Percentiles rank a stretch among this genome's conserved stretches.
Evolutionary conservation across 441 rosid species (phyloP).

Genomic region (Syzygium syzygioides): DNA sequence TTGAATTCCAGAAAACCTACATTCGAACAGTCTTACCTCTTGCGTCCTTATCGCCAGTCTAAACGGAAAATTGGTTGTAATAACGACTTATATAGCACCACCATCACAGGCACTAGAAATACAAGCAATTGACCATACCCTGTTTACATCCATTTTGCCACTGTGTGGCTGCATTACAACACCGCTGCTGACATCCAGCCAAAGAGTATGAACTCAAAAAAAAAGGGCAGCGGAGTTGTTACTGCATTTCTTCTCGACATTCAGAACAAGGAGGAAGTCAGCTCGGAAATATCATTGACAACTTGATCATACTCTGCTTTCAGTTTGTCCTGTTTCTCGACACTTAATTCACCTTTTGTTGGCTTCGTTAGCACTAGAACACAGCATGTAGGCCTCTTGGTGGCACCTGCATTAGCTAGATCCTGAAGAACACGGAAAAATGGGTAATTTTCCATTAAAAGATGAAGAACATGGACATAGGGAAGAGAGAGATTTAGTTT

Average conservation of each 20-base stretch:
- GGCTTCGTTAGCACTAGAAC: constrained; percentile 69
- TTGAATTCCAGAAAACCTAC: neutral
- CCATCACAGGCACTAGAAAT: neutral
- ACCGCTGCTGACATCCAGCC: neutral
- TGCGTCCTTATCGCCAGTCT: neutral
- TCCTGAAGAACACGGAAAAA: constrained; percentile 28
- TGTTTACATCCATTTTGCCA: neutral
- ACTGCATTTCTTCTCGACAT: neutral
- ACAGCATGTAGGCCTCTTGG: constrained; percentile 85
- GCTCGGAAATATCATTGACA: constrained; percentile 48
- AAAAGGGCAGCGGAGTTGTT: neutral
- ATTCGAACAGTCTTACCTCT: neutral
- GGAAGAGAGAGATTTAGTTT: neutral
- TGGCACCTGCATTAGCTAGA: constrained; percentile 74
- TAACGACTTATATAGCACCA: neutral
- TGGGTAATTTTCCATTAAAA: neutral
- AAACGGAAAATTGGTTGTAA: neutral
- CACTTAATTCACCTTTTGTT: constrained; percentile 49
- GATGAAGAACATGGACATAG: neutral
- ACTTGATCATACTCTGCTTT: constrained; percentile 58
- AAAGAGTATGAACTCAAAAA: neutral
- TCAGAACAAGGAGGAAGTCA: constrained; percentile 48
- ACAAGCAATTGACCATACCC: neutral
- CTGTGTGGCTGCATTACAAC: neutral
- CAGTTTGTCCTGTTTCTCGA: constrained; percentile 53